Evolutionary conservation across 352 stramenopile species (phyloP).

Genomic region (Albugo candida): DNA sequence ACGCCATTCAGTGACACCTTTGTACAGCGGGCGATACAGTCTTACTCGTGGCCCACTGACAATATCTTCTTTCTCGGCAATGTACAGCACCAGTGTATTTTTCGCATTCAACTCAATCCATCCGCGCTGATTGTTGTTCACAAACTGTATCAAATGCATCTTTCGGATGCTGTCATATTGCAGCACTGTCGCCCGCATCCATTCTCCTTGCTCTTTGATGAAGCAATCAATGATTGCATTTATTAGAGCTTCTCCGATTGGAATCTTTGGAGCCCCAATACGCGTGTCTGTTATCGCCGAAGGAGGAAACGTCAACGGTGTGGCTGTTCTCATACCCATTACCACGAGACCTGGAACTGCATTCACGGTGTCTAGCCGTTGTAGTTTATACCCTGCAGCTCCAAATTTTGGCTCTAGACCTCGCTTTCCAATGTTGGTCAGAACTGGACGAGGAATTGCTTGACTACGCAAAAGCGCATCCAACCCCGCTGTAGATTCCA

Average conservation of each 20-base stretch:
- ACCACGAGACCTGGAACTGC: constrained; percentile 19
- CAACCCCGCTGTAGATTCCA: constrained; percentile 52
- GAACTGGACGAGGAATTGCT: constrained; percentile 12
- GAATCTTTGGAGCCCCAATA: constrained; percentile 34
- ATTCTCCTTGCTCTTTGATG: constrained; percentile 39
- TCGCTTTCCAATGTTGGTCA: constrained; percentile 19
- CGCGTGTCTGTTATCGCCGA: constrained; percentile 3
- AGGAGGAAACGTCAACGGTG: constrained; percentile 27
- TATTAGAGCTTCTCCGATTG: constrained; percentile 18
- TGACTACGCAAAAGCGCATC: constrained; percentile 5
- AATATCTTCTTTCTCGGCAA: constrained; percentile 29
- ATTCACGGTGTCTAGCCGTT: constrained; percentile 15
- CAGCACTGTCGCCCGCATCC: constrained; percentile 44
- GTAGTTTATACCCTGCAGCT: constrained; percentile 12
- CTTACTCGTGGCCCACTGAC: constrained; percentile 36
- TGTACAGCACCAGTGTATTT: constrained; percentile 52
- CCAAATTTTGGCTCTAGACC: constrained; percentile 1
- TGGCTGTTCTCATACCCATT: constrained; percentile 20
- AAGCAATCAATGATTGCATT: constrained; percentile 64
- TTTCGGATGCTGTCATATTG: constrained; percentile 40
- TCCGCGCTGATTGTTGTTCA: constrained; percentile 32
- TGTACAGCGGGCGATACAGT: constrained; percentile 31
- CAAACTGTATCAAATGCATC: constrained; percentile 47
- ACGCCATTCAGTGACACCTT: constrained; percentile 41
- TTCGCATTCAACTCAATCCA: constrained; percentile 26